These are phyloP conservation scores for Leccinum ochraceum DNA, from an alignment of 768 basidiomycete genomes.

Conservation along the genomic window DNA sequence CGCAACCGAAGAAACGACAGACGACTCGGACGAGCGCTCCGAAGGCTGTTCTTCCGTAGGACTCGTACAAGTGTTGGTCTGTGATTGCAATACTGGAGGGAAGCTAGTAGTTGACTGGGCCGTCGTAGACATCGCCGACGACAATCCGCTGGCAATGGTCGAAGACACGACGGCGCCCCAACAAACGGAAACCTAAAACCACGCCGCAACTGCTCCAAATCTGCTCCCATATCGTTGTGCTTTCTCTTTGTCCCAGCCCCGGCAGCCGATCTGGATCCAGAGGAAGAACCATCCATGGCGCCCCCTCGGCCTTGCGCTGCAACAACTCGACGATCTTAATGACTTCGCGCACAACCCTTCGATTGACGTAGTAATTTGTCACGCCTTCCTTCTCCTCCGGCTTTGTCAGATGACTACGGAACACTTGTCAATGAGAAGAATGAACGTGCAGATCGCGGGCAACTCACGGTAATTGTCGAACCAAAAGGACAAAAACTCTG, in stretches of 20 bases:
- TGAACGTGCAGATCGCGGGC: no score
- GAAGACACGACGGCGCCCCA: constrained; percentile 33
- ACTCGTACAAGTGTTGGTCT: neutral
- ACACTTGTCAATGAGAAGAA: no score
- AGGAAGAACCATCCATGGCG: no score
- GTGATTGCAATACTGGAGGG: constrained; percentile 6
- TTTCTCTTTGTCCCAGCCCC: constrained; percentile 40
- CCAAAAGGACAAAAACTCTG: no score
- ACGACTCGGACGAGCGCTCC: constrained; percentile 10
- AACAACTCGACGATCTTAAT: no score
- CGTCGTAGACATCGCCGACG: neutral
- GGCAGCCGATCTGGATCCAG: no score
- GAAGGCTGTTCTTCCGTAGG: constrained; percentile 13
- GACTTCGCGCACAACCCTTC: no score
- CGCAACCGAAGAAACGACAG: constrained; percentile 3
- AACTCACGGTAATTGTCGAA: no score
- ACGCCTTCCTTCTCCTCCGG: no score
- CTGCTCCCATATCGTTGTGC: constrained; percentile 40
- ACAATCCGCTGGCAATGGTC: neutral
- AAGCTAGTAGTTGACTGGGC: neutral
- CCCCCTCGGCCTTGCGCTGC: no score
- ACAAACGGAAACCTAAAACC: constrained; percentile 48
- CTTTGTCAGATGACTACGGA: no score
- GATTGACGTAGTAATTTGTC: no score
- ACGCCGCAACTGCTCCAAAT: constrained; percentile 28